These are phyloP conservation scores for Aspergillus versicolor DNA, from an alignment of 2,329 filamentous ascomycete species.

Conservation along the genomic window DNA sequence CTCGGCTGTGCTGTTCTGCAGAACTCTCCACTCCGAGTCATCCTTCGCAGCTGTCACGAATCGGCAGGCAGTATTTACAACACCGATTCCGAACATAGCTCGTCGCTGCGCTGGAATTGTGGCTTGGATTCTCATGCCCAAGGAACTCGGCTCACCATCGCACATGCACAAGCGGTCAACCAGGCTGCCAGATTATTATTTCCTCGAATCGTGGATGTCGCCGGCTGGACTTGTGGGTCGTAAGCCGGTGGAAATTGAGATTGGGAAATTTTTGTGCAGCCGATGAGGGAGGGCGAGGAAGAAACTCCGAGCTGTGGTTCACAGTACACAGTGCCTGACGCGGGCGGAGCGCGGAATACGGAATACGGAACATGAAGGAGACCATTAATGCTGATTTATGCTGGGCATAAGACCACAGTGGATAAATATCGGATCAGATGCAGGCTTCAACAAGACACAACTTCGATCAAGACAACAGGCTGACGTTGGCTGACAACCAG, in stretches of 20 bases:
- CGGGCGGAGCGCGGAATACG: background rate
- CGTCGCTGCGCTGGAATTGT: background rate
- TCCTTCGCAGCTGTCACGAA: background rate
- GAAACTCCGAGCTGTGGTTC: background rate
- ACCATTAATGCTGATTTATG: background rate
- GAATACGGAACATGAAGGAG: background rate
- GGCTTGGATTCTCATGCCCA: background rate
- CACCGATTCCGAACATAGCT: background rate
- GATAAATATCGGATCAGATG: background rate
- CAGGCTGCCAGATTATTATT: conserved; percentile 6
- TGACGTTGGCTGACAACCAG: too few species aligned
- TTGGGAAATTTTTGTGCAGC: background rate
- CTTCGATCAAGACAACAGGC: too few species aligned
- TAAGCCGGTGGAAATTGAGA: background rate
- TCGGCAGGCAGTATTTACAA: background rate
- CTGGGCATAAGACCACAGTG: background rate
- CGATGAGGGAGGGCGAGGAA: background rate
- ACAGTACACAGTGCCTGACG: too few species aligned
- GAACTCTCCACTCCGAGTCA: background rate
- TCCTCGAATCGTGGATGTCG: background rate
- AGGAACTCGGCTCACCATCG: background rate
- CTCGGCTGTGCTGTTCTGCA: background rate
- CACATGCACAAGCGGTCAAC: background rate
- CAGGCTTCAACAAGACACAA: too few species aligned
- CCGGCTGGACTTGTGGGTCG: background rate